Evolutionary conservation across 2,329 filamentous ascomycete species (phyloP), one percentile per base, ranked within the genome.

Genomic region (Xylaria sp.): DNA sequence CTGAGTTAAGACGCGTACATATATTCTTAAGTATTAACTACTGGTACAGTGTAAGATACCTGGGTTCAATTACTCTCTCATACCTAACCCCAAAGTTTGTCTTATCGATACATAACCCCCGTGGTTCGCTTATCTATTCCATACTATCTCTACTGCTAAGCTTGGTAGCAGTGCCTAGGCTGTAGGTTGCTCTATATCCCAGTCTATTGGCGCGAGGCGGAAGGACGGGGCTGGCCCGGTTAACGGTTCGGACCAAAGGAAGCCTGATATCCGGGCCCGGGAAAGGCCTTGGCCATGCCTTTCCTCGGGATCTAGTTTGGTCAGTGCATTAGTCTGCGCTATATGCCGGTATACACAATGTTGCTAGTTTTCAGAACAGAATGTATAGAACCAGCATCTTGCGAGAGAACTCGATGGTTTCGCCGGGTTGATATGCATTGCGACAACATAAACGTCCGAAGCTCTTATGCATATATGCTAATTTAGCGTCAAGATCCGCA

Each of bases 191-290:
- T 35, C 3, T 17, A 38, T 46, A 17, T 19, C 33, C 15, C 9
- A 54, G 38, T 43, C 44, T 33, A 19, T 41, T 31, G 40, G 13
- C 7, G 33, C 15, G 55, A 56, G 33, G 44, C 44, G 51, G 35
- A 9, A 60, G 41, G 29, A 43, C 17, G 54, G 59, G 35, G 35
- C 47, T 43, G 13, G 13, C 49, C n/a, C 63, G 63, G 63, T 31
- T 60, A 64, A 51, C 54, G 10, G 9, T 33, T 62, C 62, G 62
- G 62, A 51, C 55, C 35, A 64, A 64, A 41, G 62, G 62, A 64
- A 58, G 40, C 37, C 40, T 51, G 48, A 43, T 48, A 54, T 38
- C 53, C 59, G 52, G 53, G 33, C 40, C n/a, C 40, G 31, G 33
- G 55, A 19, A 35, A 21, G 19, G 54, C 21, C 31, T 46, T 44